Percentiles rank a stretch among this genome's conserved stretches.
phyloP scores from a whole-genome alignment of 2,329 filamentous ascomycete species.

The Fusarium tupiense region DNA sequence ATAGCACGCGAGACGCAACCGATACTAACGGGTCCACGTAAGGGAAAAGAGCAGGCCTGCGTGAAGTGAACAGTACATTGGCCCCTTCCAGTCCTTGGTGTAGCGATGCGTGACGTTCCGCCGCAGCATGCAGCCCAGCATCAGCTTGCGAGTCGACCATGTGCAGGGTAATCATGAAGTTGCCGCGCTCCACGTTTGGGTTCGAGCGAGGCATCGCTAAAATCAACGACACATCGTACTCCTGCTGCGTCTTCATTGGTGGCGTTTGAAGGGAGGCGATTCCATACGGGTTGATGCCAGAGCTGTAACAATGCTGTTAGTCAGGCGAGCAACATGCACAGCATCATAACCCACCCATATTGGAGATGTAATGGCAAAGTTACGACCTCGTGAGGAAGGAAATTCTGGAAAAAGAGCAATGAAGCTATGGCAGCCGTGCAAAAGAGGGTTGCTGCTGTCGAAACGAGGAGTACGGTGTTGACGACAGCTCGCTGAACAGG shows the following conservation, averaged over 20 bases:
- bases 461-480: constrained; percentile 56
- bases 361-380: constrained; percentile 65
- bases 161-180: constrained; percentile 91
- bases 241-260: constrained; percentile 74
- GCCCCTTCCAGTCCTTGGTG: constrained; percentile 50
- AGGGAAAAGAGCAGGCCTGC: constrained; percentile 80
- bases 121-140: constrained; percentile 37
- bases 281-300: constrained; percentile 63
- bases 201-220: constrained; percentile 82
- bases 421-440: constrained; percentile 60
- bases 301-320: constrained; percentile 47
- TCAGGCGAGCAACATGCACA: background rate
- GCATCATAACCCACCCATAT: constrained; percentile 61
- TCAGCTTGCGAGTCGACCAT: constrained; percentile 63
- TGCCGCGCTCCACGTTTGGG: constrained; percentile 79
- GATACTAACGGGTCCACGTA: constrained; percentile 79
- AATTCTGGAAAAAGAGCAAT: constrained; percentile 64
- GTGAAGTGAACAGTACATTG: constrained; percentile 67
- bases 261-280: constrained; percentile 56
- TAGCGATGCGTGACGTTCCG: constrained; percentile 44
- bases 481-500: constrained; percentile 61
- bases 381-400: constrained; percentile 65
- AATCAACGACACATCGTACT: constrained; percentile 84
- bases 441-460: constrained; percentile 56
- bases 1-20: constrained; percentile 66